phyloP scores from a whole-genome alignment of 495 filamentous ascomycete species.

The Aspergillus leporis region DNA sequence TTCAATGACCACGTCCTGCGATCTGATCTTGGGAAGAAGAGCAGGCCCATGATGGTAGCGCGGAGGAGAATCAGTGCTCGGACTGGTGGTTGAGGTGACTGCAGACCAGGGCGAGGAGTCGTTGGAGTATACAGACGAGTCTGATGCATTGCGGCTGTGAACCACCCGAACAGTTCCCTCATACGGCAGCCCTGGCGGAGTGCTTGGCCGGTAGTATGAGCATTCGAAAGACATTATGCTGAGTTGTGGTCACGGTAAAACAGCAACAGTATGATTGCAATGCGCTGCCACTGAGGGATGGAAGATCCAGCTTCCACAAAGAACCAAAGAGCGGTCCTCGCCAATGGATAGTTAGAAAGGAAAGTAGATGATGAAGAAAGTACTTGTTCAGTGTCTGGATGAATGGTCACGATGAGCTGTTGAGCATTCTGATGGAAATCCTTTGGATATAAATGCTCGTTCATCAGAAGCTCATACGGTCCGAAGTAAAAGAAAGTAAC shows the following conservation, averaged over 20 bases:
- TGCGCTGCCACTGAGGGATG: neutral
- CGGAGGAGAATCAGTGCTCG: constrained; percentile 68
- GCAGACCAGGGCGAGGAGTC: constrained; percentile 80
- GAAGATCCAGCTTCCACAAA: constrained; percentile 28
- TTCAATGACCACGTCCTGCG: constrained; percentile 77
- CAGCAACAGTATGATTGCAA: neutral
- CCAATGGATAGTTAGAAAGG: constrained; percentile 5
- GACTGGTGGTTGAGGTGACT: constrained; percentile 71
- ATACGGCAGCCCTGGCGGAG: constrained; percentile 41
- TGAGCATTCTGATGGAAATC: constrained; percentile 26
- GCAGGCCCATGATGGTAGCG: constrained; percentile 73
- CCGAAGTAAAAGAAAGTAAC: constrained; percentile 28
- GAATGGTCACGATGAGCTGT: constrained; percentile 14
- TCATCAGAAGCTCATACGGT: constrained; percentile 20
- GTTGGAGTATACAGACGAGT: constrained; percentile 56
- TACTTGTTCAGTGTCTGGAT: constrained; percentile 15
- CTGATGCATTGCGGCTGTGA: constrained; percentile 48
- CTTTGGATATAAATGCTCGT: constrained; percentile 46
- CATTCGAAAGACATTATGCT: constrained; percentile 48
- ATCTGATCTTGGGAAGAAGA: constrained; percentile 82
- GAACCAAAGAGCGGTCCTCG: constrained; percentile 9
- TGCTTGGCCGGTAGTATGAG: constrained; percentile 48
- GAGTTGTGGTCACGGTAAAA: neutral
- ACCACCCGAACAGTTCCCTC: constrained; percentile 31
- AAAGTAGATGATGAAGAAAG: constrained; percentile 7